phyloP scores from a whole-genome alignment of 2,329 filamentous ascomycete species.

The Colletotrichum orbiculare region DNA sequence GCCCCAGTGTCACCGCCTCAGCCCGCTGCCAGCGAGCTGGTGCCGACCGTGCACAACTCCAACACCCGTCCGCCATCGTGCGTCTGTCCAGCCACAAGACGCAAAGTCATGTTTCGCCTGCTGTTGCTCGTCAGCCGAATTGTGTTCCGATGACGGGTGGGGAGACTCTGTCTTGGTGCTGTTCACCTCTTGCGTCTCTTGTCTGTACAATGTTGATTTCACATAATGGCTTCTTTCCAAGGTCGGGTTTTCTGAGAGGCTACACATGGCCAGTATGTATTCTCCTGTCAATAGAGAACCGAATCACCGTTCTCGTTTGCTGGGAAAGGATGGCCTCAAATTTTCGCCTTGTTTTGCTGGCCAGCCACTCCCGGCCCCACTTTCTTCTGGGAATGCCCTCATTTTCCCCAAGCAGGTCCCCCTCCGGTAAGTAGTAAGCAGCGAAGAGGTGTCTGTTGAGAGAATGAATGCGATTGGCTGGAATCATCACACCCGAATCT shows the following conservation, averaged over 20 bases:
- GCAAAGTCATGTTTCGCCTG: slow-evolving; percentile 25
- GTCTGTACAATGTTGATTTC: too few species aligned
- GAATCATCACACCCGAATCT: too few species aligned
- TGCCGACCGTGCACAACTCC: slow-evolving; percentile 16
- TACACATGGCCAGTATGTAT: too few species aligned
- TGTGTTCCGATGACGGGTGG: slow-evolving; percentile 6
- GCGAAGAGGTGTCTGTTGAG: too few species aligned
- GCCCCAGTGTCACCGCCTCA: slow-evolving; percentile 19
- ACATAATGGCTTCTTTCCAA: neutral
- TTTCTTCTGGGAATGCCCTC: too few species aligned
- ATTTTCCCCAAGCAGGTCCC: too few species aligned
- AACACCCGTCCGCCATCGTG: slow-evolving; percentile 7
- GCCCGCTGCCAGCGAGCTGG: slow-evolving; percentile 25
- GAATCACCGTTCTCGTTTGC: too few species aligned
- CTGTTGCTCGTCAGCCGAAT: slow-evolving; percentile 7
- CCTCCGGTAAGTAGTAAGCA: too few species aligned
- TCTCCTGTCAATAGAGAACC: too few species aligned
- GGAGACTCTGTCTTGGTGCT: neutral
- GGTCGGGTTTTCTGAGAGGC: neutral
- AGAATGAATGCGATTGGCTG: too few species aligned
- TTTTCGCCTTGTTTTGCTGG: too few species aligned
- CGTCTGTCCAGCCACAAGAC: slow-evolving; percentile 30
- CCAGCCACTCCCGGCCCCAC: neutral
- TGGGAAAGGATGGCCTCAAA: too few species aligned
- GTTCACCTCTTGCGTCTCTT: neutral